Percentiles rank a stretch among this genome's conserved stretches.
phyloP scores from a whole-genome alignment of 2,329 filamentous ascomycete species.

The Fusarium sacchari region DNA sequence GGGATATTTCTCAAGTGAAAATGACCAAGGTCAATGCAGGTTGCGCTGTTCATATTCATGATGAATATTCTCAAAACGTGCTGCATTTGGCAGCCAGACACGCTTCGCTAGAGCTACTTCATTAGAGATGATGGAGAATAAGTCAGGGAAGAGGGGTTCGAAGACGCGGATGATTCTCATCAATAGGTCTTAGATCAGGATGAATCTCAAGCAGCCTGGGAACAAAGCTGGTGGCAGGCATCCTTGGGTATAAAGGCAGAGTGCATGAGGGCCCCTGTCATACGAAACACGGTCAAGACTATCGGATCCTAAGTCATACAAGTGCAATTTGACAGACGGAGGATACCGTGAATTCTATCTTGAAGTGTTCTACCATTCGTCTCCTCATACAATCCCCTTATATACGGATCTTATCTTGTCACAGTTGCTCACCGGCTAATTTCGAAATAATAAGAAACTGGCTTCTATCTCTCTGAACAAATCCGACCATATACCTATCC shows the following conservation, averaged over 20 bases:
- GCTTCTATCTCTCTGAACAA: not conserved
- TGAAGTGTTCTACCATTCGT: not conserved
- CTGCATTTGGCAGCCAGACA: not conserved
- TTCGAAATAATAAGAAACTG: not conserved
- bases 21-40: not conserved
- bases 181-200: not conserved
- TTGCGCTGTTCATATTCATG: no score
- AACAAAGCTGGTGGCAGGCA: not conserved
- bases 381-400: not conserved
- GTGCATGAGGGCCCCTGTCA: fast-evolving
- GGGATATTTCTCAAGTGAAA: not conserved
- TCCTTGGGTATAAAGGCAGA: fast-evolving
- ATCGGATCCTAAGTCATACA: no score
- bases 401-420: not conserved
- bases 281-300: not conserved
- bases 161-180: not conserved
- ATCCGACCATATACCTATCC: not conserved
- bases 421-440: not conserved
- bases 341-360: no score
- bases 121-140: not conserved
- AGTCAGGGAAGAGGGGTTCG: not conserved
- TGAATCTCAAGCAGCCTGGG: not conserved
- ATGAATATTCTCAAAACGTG: not conserved
- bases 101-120: not conserved
- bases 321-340: not conserved